phyloP scores from a whole-genome alignment of 1,139 yeast genomes.

The Fermentozyma sake region DNA sequence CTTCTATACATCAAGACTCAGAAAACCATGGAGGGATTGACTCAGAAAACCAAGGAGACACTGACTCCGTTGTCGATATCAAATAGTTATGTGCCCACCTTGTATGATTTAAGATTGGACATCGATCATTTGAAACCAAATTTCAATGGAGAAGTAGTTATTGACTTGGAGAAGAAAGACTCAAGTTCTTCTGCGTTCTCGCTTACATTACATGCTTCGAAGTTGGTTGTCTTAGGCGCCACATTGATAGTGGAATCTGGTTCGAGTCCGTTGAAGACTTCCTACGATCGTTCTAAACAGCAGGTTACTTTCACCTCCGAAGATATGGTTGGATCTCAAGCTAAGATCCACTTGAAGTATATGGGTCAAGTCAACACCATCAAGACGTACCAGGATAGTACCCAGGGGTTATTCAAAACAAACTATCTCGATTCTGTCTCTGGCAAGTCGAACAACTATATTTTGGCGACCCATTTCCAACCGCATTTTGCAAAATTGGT shows the following conservation, averaged over 20 bases:
- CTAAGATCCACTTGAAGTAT: slow-evolving; percentile 20
- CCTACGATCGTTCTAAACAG: slow-evolving; percentile 37
- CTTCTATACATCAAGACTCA: too few relatives aligned
- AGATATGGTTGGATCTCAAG: slow-evolving; percentile 2
- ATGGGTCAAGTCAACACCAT: slow-evolving; percentile 55
- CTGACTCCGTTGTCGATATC: slow-evolving; percentile 17
- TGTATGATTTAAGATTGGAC: slow-evolving; percentile 38
- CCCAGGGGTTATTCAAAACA: slow-evolving; percentile 66
- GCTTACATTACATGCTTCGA: slow-evolving; percentile 38
- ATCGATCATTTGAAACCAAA: slow-evolving; percentile 52
- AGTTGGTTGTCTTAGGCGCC: slow-evolving; percentile 33
- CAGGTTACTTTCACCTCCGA: slow-evolving; percentile 20
- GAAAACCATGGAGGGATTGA: too few relatives aligned
- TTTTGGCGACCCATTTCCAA: slow-evolving; percentile 68
- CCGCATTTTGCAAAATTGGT: slow-evolving; percentile 59
- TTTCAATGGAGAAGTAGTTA: slow-evolving; percentile 43
- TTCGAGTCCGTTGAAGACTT: slow-evolving; percentile 12
- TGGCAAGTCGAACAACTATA: slow-evolving; percentile 43
- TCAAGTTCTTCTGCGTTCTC: slow-evolving; percentile 18
- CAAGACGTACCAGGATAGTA: slow-evolving; percentile 51
- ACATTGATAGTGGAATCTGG: slow-evolving; percentile 3
- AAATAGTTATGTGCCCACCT: slow-evolving; percentile 37
- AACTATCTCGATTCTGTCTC: slow-evolving; percentile 49
- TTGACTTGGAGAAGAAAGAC: slow-evolving; percentile 31
- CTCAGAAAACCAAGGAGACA: too few relatives aligned